These are phyloP conservation scores for Pseudogymnoascus sp. DNA, from an alignment of 2,329 filamentous ascomycete species.

Conservation along the genomic window DNA sequence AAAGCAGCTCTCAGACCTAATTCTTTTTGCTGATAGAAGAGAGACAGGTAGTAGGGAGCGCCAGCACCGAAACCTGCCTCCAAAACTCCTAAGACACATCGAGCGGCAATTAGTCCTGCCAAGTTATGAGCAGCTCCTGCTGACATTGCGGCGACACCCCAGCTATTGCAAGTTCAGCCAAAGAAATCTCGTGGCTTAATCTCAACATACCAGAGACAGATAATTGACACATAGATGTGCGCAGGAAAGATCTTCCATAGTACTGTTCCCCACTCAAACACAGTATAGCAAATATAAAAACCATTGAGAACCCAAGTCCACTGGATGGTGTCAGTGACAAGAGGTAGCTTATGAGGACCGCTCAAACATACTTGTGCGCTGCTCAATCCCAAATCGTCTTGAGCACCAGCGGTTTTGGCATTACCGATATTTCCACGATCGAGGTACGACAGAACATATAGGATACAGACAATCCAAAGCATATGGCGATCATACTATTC, in stretches of 20 bases:
- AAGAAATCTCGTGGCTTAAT: background rate
- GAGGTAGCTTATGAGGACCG: background rate
- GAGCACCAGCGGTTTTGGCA: constrained; percentile 15
- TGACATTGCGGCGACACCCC: constrained; percentile 25
- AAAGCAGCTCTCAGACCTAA: constrained; percentile 25
- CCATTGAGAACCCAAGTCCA: constrained; percentile 13
- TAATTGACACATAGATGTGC: constrained; percentile 17
- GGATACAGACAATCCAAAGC: background rate
- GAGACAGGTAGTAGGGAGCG: constrained; percentile 26
- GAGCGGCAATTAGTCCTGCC: constrained; percentile 31
- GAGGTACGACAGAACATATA: constrained; percentile 6
- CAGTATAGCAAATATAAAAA: constrained; percentile 16
- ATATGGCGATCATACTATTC: background rate
- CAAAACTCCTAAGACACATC: constrained; percentile 16
- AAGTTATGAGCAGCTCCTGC: constrained; percentile 50
- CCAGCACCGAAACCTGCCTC: constrained; percentile 26
- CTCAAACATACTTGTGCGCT: background rate
- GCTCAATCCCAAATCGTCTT: constrained; percentile 6
- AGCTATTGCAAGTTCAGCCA: constrained; percentile 4
- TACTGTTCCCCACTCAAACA: constrained; percentile 15
- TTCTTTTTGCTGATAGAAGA: constrained; percentile 29
- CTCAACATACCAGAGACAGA: constrained; percentile 16
- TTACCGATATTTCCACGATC: constrained; percentile 20
- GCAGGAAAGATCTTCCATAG: constrained; percentile 22
- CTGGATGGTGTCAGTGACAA: background rate